Evolutionary conservation across 2,329 filamentous ascomycete genomes (phyloP), one percentile per base, ranked within the genome.

Genomic region (Diaporthe citriasiana): DNA sequence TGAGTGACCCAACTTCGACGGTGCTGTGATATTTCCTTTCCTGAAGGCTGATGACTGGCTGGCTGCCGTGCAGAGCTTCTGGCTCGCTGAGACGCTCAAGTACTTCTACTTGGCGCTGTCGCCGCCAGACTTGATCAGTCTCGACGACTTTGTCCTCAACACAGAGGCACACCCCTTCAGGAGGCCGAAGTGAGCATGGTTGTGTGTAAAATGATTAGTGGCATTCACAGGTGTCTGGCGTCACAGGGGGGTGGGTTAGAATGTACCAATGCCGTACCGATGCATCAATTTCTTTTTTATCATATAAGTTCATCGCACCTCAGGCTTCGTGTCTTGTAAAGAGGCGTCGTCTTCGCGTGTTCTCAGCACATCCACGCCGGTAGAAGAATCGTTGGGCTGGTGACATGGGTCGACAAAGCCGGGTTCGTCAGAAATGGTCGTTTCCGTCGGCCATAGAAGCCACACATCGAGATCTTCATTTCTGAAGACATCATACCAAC

Each of bases 41-140:
- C 25, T 8, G 25, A 5, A 15, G 4, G 22, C 10, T 33, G 6
- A 7, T 47, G 12, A 17, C 30, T 51, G 22, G 53, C 59, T 47
- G 22, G 45, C n/a, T 1, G 1, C 19, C 22, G 95, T 95, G 93
- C 93, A 97, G 85, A 95, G 93, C 79, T 97, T 97, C 82, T 98
- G 95, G 94, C 87, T 95, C 75, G 93, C 93, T 4, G 95, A 98
- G 87, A 98, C 95, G 51, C 85, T 98, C 78, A 98, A 97, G 86
- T 97, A 97, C 80, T 97, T 97, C 78, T 98, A 95, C 81, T 82
- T 98, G 74, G 87, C 97, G 63, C 97, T 94, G 81, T 91, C 91
- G 25, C 83, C 92, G 73, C 92, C 93, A 0, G 86, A 87, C 70
- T 83, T 92, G n/a, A 84, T 93, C 51, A 93, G 89, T 79, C 83